Evolutionary conservation across 2,329 filamentous ascomycete genomes (phyloP).

Genomic region (Clarireedia homoeocarpa): DNA sequence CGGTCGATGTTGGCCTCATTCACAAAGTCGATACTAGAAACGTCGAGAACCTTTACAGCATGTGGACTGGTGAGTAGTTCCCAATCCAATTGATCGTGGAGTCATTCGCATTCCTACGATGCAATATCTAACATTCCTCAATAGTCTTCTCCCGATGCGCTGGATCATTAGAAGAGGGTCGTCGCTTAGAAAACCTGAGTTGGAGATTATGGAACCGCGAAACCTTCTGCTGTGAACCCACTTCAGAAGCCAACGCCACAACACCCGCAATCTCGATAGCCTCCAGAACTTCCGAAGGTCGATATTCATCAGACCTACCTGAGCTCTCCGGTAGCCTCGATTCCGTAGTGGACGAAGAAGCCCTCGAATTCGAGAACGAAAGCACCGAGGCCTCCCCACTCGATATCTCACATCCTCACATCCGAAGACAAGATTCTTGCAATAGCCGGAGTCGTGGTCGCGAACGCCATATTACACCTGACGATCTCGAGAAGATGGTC

Average conservation of each 20-base stretch:
- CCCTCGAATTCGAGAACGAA: constrained; percentile 43
- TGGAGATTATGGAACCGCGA: constrained; percentile 95
- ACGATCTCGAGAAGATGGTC: constrained; percentile 90
- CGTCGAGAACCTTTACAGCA: constrained; percentile 87
- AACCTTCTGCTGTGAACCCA: constrained; percentile 75
- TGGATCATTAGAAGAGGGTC: constrained; percentile 87
- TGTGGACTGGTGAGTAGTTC: constrained; percentile 77
- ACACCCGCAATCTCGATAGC: constrained; percentile 33
- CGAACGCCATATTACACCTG: constrained; percentile 86
- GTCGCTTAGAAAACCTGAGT: constrained; percentile 86
- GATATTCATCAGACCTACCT: constrained; percentile 51
- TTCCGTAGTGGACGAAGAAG: constrained; percentile 62
- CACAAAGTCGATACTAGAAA: constrained; percentile 92
- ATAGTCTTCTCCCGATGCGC: constrained; percentile 90
- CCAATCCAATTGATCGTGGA: background rate
- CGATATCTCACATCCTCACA: constrained; percentile 53
- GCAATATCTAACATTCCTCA: constrained; percentile 2
- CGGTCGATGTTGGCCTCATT: constrained; percentile 85
- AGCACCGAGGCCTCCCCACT: constrained; percentile 43
- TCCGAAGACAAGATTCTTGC: constrained; percentile 64
- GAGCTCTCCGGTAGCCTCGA: constrained; percentile 73
- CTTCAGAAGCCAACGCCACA: constrained; percentile 42
- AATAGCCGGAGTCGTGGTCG: constrained; percentile 63
- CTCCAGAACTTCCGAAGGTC: constrained; percentile 25
- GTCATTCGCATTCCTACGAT: constrained; percentile 3